Conservation (phyloP, 2,329 filamentous ascomycete species). For the Fusarium aywerte region DNA sequence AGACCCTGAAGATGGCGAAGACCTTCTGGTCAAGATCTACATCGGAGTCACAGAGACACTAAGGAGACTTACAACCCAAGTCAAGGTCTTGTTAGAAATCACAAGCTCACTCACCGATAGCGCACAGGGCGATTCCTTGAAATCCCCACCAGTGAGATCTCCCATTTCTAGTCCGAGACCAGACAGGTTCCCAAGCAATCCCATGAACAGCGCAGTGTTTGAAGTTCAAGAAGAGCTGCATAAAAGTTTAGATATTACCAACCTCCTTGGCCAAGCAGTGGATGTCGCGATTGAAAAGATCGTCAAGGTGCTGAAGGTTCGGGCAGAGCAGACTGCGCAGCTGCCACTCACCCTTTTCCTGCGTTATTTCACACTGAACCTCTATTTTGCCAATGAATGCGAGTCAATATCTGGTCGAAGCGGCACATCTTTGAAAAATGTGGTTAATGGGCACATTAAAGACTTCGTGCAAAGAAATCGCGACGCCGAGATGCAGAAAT, state of each 20-base stretch:
- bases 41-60: slow-evolving; percentile 88
- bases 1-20: slow-evolving; percentile 85
- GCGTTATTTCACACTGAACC: slow-evolving; percentile 83
- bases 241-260: slow-evolving; percentile 79
- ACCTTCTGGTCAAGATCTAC: slow-evolving; percentile 84
- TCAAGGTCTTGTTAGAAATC: slow-evolving; percentile 94
- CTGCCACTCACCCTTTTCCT: slow-evolving; percentile 77
- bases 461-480: slow-evolving; percentile 80
- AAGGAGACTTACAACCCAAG: slow-evolving; percentile 85
- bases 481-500: slow-evolving; percentile 76
- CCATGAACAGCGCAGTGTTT: slow-evolving; percentile 48
- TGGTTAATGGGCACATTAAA: slow-evolving; percentile 84
- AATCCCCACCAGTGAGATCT: slow-evolving; percentile 62
- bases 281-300: slow-evolving; percentile 83
- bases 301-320: slow-evolving; percentile 79
- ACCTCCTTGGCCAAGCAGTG: slow-evolving; percentile 80
- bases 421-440: slow-evolving; percentile 78
- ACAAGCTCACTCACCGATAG: slow-evolving; percentile 75
- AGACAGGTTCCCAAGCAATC: slow-evolving; percentile 44
- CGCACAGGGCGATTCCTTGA: slow-evolving; percentile 53
- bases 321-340: slow-evolving; percentile 76
- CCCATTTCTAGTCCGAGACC: slow-evolving; percentile 63
- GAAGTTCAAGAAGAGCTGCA: slow-evolving; percentile 79
- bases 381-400: slow-evolving; percentile 86
- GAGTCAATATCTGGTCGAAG: slow-evolving; percentile 85